A percentile compares a stretch with the other conserved stretches of the same genome.
phyloP scores from a whole-genome alignment of 2,329 filamentous ascomycete genomes.

The Talaromyces atroroseus region DNA sequence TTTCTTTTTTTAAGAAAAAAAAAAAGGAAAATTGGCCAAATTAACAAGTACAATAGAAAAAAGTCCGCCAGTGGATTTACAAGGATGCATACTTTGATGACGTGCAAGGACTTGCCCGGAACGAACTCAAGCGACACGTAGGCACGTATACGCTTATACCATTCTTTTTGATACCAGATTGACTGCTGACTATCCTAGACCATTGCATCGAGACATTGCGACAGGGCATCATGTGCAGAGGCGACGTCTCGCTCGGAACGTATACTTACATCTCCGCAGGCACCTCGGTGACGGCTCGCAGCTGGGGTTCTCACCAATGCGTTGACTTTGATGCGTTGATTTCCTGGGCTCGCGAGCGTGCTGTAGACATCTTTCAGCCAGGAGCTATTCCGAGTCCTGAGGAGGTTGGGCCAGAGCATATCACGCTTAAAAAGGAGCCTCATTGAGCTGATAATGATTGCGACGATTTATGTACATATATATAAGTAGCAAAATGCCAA shows the following conservation, averaged over 20 bases:
- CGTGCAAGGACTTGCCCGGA: background rate
- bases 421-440: background rate
- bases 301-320: background rate
- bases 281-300: background rate
- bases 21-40: no score
- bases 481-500: no score
- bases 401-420: background rate
- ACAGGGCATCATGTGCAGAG: conserved; percentile 9
- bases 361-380: background rate
- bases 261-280: background rate
- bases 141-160: no score
- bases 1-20: no score
- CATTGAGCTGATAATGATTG: background rate
- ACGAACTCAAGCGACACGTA: background rate
- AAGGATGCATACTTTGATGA: conserved; percentile 9
- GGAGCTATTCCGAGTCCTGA: background rate
- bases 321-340: background rate
- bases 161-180: no score
- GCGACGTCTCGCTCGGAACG: background rate
- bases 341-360: background rate
- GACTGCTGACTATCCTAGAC: no score
- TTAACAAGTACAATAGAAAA: no score
- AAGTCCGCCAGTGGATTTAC: conserved; percentile 11
- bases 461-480: no score
- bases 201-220: conserved; percentile 16